Base-by-base conservation (phyloP, 2,329 filamentous ascomycete species). In the Colletotrichum simmondsii region DNA sequence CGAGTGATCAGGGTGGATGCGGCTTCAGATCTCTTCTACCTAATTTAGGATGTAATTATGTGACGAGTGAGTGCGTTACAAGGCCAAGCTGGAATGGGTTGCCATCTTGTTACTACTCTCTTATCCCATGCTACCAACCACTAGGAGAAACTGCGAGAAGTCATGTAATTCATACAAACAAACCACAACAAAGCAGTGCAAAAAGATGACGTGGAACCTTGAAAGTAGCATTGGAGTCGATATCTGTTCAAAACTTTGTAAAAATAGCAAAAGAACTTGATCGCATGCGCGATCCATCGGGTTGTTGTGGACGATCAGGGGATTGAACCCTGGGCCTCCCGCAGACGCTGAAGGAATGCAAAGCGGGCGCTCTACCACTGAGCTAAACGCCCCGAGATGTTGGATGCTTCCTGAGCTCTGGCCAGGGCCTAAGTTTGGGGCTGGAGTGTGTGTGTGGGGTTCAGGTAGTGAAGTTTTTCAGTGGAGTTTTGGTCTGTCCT, bases 301-400 rank as follows among this genome's bases (percentile, higher is more conserved):
- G 6, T 12, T 1, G 11, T 19, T 2, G 14, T 63, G 61, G 61
- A 63, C 61, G 61, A 53, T 53, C 61, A 63, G 61, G 61, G 60
- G 61, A 63, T 63, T 49, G 61, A 63, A 63, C 61, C 61, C 61
- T 63, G 61, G 61, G 61, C 61, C 61, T 54, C 52, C 52, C 46
- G 46, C 61, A 63, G 14, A 63, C 42, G 49, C n/a, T 63, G 14
- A 7, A 53, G 46, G 8, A 4, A 63, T 63, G 61, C 61, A 63
- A 63, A 63, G 61, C 61, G 61, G 52, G 52, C 52, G 61, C 52
- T 46, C 52, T 63, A 63, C 61, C 61, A 63, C 61, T 63, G 52
- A 46, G 52, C 61, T 49, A 63, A 53, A 49, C 61, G 61, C 61
- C 61, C 60, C n/a, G 11, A 24, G 19, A 14, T 53, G 28, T 24